Conservation (phyloP, 352 stramenopile genomes). For the Globisporangium polare region DNA sequence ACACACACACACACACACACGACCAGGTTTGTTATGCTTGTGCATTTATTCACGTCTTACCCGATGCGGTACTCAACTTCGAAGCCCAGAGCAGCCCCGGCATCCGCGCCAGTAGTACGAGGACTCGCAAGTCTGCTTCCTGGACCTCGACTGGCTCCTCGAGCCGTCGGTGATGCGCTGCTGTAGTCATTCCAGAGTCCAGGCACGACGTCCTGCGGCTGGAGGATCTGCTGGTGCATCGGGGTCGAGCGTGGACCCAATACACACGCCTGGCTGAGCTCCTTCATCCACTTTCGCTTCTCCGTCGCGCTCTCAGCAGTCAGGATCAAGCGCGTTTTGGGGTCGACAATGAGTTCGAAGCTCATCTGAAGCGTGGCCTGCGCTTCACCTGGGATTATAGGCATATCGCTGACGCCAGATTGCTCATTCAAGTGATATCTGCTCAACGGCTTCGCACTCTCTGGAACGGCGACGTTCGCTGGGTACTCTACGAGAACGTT, state of each 20-base stretch:
- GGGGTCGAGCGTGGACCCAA: conserved; percentile 4
- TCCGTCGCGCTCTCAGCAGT: conserved; percentile 38
- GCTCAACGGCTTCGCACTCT: conserved; percentile 3
- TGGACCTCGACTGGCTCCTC: not conserved
- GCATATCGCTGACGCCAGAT: conserved; percentile 16
- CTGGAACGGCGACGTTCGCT: conserved; percentile 24
- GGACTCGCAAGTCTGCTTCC: conserved; percentile 2
- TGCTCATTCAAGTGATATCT: conserved; percentile 21
- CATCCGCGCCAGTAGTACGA: not conserved
- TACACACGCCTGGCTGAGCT: conserved; percentile 23
- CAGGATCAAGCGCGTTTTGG: conserved; percentile 22
- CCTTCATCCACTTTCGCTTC: conserved; percentile 47
- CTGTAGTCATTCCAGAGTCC: not conserved
- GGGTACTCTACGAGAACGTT: conserved; percentile 29
- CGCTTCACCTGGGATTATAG: conserved; percentile 10
- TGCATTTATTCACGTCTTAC: not conserved
- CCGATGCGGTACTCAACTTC: conserved; percentile 38
- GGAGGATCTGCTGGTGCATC: conserved; percentile 8
- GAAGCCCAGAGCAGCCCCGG: conserved; percentile 22
- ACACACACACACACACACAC: too few relatives aligned
- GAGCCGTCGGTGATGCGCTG: not conserved
- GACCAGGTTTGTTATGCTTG: not conserved
- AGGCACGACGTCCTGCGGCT: not conserved
- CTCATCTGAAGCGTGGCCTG: conserved; percentile 30
- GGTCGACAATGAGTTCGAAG: conserved; percentile 29